Evolutionary conservation across 345 rosid species (phyloP).

Genomic region (Salix udensis): DNA sequence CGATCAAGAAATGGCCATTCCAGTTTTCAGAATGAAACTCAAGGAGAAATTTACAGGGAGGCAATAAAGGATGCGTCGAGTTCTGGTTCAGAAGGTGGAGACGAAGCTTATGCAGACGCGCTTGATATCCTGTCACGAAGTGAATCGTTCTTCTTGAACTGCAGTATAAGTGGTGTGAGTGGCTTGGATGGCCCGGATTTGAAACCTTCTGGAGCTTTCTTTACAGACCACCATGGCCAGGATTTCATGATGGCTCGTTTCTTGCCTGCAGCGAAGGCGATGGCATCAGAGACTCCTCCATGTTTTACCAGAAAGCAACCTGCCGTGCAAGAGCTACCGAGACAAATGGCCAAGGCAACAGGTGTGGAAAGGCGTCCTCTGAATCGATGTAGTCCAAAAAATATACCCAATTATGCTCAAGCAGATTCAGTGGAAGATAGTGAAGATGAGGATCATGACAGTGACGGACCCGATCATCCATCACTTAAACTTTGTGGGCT

Average conservation of each 20-base stretch:
- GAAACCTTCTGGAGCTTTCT: slow-evolving; percentile 46
- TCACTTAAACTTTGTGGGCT: slow-evolving; percentile 61
- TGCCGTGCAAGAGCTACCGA: slow-evolving; percentile 32
- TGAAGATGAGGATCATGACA: slow-evolving; percentile 51
- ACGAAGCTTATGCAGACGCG: slow-evolving; percentile 51
- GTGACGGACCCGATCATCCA: slow-evolving; percentile 25
- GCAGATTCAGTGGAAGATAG: slow-evolving; percentile 29
- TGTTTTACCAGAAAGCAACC: slow-evolving; percentile 46
- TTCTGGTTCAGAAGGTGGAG: slow-evolving; percentile 26
- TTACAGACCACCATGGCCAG: slow-evolving; percentile 48
- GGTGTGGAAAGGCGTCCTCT: slow-evolving; percentile 26
- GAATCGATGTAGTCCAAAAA: slow-evolving; percentile 24
- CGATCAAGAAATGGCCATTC: slow-evolving; percentile 10
- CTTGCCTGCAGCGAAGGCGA: slow-evolving; percentile 89
- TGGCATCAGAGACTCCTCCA: slow-evolving; percentile 66
- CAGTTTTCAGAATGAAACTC: slow-evolving; percentile 17
- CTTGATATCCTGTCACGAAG: slow-evolving; percentile 49
- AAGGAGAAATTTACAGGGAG: slow-evolving; percentile 18
- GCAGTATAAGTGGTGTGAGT: slow-evolving; percentile 55
- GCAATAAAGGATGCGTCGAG: slow-evolving; percentile 32
- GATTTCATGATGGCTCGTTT: slow-evolving; percentile 91
- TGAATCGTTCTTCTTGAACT: slow-evolving; percentile 54
- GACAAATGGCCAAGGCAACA: slow-evolving; percentile 22
- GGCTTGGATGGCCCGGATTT: slow-evolving; percentile 48
- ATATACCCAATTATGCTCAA: slow-evolving; percentile 24